Base-by-base conservation (phyloP, 2,329 filamentous ascomycete genomes). In the Aspergillus sp. region DNA sequence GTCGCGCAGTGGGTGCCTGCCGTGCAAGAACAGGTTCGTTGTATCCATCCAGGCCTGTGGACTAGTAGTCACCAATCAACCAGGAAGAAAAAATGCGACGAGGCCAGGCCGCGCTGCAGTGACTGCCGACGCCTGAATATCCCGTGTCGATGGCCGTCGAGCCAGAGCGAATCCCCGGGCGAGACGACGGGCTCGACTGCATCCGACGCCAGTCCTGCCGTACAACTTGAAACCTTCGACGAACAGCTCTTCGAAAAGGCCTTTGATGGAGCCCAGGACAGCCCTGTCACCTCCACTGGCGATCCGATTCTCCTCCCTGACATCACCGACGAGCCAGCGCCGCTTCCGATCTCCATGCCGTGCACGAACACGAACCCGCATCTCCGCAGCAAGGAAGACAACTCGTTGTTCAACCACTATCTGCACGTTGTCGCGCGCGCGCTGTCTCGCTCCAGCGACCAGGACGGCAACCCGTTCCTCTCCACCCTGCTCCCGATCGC, bases 361-460 rank as follows among this genome's bases (percentile, higher is more conserved):
- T 22, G 19, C 19, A 22, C 10, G 10, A 41, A 40, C 8, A 29
- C 39, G 5, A 51, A 49, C 14, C 43, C 49, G 4, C 38, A 44
- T 34, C 30, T 53, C 5, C 35, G 37, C 11, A 43, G 35, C 10
- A 44, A 51, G 6, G 48, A 53, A 17, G 51, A 53, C 25, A 42
- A 44, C 6, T 51, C 45, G 1, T 41, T 52, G 1, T 51, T 51
- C 20, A 53, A 53, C 19, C 51, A 53, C 37, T 53, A 52, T 36
- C 33, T 53, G 17, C 43, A 49, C 13, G 40, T 47, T 10, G 49
- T 52, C 4, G 41, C 47, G 1, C 39, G 45, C 4, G 43, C 48
- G 3, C 33, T 53, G 1, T 52, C 41, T 3, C 43, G 49, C 11
- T 43, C 48, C 6, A 37, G 42, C 22, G 39, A 47, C 24, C 22